Evolutionary conservation across 768 basidiomycete genomes (phyloP), one percentile per base, ranked within the genome.

Genomic region (Podaxis rugospora): DNA sequence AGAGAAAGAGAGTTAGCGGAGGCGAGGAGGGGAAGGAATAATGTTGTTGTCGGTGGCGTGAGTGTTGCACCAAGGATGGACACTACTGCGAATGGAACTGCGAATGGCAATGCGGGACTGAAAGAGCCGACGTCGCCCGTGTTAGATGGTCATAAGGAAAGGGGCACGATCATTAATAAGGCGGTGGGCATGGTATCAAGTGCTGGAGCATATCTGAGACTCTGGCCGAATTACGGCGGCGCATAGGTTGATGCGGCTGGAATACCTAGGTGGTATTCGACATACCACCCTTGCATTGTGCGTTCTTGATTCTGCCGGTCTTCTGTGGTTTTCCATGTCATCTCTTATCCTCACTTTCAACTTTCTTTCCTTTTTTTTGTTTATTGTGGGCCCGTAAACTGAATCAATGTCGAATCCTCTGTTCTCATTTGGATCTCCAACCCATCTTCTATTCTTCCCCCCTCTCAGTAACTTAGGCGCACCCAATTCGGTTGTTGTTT

Each of bases 171-270:
- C 23, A 76, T 81, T 28, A 74, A 73, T 51, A 81, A 81, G 68
- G 80, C 92, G 23, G 90, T 87, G 18, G 91, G 89, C 56, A 90
- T 95, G 42, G 89, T 94, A 61, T 87, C 84, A 47, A 86, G 82
- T 55, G 93, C 93, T 1, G 87, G 90, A 18, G 89, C 90, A 47
- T 86, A 89, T 66, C 68, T 94, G 18, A 89, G 91, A 54, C 67
- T 80, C 39, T 83, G 81, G 81, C 59, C 59, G 9, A 53, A 50
- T 40, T 25, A 27, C 37, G 49, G 51, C 32, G 59, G 18, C 25
- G 52, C 50, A 21, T 40, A 59, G 58, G 35, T 18, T 18, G 39
- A 27, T 28, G 13, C 23, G 14, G 27, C 42, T 32, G 16, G 27
- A 51, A 44, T 59, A 52, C 58, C 50, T 27, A 23, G 21, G 47